Base-by-base conservation (phyloP, 225 moss, liverwort and hornwort species). In the Pleurozium schreberi region DNA sequence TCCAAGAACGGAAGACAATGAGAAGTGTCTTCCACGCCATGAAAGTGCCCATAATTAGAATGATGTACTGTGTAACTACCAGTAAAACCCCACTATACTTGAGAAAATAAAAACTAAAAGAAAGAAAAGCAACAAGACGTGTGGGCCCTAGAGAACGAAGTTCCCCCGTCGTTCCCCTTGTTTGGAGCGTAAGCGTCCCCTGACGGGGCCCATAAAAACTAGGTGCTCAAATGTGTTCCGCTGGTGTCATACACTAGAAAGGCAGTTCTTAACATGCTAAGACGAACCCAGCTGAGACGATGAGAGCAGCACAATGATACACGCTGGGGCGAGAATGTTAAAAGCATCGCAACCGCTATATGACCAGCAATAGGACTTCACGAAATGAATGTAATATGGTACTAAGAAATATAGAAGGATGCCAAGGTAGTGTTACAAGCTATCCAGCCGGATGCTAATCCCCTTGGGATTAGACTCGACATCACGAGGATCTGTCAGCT, bases 401-500 rank as follows among this genome's bases (percentile, higher is more conserved):
- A 87, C 34, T 17, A 42, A 14, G 74, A 18, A 36, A 18, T n/a
- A 20, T 52, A 76, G 63, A 57, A 82, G 45, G 86, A 69, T 68
- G 77, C 16, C 83, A 78, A 17, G 45, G 68, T 26, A 82, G 62
- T 75, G 78, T 93, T 92, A 94, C 91, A 94, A 90, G 91, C 89
- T 94, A 69, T 93, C 93, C 70, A 91, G 91, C 76, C 90, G 90
- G 84, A 92, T 90, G 90, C 85, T 91, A 38, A 78, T 42, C 81
- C 93, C 88, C 89, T 93, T 93, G 69, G 86, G 82, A 67, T 92
- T 93, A 64, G 86, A 86, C 85, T 94, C 91, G 12, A 65, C 81
- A 91, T 94, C 93, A 53, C 80, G 90, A 84, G 90, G 93, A 90
- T 92, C 93, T 58, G 94, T 91, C 71, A 94, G 94, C 92, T 93